phyloP scores from a whole-genome alignment of 2,329 filamentous ascomycete genomes.

The Ceratocystis alfenasii region DNA sequence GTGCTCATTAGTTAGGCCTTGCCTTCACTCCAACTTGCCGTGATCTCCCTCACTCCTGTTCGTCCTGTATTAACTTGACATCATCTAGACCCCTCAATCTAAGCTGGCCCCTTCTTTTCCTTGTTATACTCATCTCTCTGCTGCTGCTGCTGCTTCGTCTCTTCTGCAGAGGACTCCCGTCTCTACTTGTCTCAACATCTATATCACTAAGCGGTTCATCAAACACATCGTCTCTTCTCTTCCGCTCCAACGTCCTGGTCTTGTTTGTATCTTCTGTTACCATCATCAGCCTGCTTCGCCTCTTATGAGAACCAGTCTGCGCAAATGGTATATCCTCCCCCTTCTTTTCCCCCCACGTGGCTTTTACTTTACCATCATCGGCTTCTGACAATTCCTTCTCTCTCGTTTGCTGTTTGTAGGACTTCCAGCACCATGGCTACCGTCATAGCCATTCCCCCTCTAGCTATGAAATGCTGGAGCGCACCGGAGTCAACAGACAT shows the following conservation, averaged over 20 bases:
- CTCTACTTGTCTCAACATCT: too few species aligned
- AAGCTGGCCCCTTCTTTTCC: too few species aligned
- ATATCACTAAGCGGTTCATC: too few species aligned
- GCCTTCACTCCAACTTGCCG: not conserved
- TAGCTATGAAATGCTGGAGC: conserved; percentile 40
- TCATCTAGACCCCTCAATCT: not conserved
- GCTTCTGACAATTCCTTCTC: too few species aligned
- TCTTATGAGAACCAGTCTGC: conserved; percentile 16
- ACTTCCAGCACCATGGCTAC: conserved; percentile 20
- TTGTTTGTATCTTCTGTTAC: not conserved
- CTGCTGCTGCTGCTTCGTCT: too few species aligned
- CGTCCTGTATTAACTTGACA: not conserved
- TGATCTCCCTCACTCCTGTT: not conserved
- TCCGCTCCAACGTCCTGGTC: not conserved
- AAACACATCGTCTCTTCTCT: not conserved
- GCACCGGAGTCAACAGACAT: conserved; percentile 32
- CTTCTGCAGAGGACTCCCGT: too few species aligned
- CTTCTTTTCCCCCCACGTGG: not conserved
- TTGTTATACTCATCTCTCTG: too few species aligned
- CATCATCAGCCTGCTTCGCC: not conserved
- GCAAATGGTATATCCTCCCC: conserved; percentile 10
- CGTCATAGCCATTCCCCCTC: conserved; percentile 1
- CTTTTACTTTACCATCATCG: not conserved
- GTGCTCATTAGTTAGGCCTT: too few species aligned
- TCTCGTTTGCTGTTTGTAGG: conserved; percentile 1